phyloP scores from a whole-genome alignment of 345 rosid genomes.

The Cardamine occulta region DNA sequence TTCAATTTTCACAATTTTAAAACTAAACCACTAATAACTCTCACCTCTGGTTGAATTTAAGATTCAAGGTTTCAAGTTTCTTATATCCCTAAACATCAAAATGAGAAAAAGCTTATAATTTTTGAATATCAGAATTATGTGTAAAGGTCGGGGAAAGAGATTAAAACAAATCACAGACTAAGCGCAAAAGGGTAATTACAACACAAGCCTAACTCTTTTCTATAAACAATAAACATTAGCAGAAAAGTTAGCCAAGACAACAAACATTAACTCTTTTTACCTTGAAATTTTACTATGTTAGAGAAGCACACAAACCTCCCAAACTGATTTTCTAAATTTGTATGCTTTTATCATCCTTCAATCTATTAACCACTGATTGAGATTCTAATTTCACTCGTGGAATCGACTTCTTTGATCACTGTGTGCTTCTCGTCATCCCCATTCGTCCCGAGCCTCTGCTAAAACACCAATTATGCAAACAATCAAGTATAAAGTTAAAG shows the following conservation, averaged over 20 bases:
- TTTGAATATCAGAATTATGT: neutral
- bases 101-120: neutral
- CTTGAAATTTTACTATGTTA: constrained; percentile 35
- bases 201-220: constrained; percentile 28
- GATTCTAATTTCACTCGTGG: constrained; percentile 18
- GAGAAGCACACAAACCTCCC: constrained; percentile 36
- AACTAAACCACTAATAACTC: too few relatives aligned
- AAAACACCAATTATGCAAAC: constrained; percentile 9
- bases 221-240: constrained; percentile 19
- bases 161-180: constrained; percentile 12
- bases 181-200: neutral
- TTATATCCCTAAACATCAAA: too few relatives aligned
- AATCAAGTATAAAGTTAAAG: neutral
- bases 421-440: constrained; percentile 44
- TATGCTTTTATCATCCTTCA: constrained; percentile 30
- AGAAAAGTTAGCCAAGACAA: constrained; percentile 21
- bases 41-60: too few relatives aligned
- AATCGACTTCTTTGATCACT: constrained; percentile 32
- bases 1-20: neutral
- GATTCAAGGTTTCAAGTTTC: too few relatives aligned
- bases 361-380: constrained; percentile 21
- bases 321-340: constrained; percentile 34
- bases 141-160: neutral
- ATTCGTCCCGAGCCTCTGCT: constrained; percentile 41
- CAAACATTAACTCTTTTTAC: neutral